Evolutionary conservation across 2,329 filamentous ascomycete species (phyloP).

Genomic region (Fusarium poae): DNA sequence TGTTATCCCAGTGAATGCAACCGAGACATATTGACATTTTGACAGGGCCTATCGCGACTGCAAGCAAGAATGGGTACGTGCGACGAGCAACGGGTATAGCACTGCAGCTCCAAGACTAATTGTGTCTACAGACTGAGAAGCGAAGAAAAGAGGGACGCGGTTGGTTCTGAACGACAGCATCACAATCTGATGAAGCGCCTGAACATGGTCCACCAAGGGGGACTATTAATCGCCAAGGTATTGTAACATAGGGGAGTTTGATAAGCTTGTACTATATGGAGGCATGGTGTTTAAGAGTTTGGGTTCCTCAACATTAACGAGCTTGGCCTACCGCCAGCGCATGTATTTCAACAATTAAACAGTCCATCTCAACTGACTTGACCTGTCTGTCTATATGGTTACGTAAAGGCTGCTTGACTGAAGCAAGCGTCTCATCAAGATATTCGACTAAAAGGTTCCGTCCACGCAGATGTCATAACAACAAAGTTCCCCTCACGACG

Average conservation of each 20-base stretch:
- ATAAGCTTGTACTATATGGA: constrained; percentile 29
- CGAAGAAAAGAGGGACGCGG: constrained; percentile 51
- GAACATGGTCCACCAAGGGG: not conserved
- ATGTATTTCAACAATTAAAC: constrained; percentile 7
- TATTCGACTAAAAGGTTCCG: no score
- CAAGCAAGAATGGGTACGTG: constrained; percentile 89
- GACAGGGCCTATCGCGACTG: constrained; percentile 90
- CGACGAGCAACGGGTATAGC: not conserved
- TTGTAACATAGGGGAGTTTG: constrained; percentile 27
- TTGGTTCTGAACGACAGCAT: constrained; percentile 40
- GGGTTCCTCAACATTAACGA: not conserved
- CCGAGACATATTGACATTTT: constrained; percentile 33
- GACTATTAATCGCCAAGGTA: not conserved
- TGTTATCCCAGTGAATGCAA: constrained; percentile 50
- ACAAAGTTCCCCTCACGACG: no score
- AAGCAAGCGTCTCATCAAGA: not conserved
- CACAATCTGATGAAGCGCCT: not conserved
- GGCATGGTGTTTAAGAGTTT: not conserved
- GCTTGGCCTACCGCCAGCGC: not conserved
- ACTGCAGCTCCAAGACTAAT: constrained; percentile 3
- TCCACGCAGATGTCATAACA: no score
- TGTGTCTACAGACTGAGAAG: constrained; percentile 48
- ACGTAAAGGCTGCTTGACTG: not conserved
- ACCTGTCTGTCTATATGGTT: not conserved
- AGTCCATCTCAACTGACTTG: not conserved